A percentile compares a stretch with the other conserved stretches of the same genome.
These are phyloP conservation scores for Chlamydomonas schloesseri DNA, from an alignment of 139 green algal genomes.

Conservation along the genomic window DNA sequence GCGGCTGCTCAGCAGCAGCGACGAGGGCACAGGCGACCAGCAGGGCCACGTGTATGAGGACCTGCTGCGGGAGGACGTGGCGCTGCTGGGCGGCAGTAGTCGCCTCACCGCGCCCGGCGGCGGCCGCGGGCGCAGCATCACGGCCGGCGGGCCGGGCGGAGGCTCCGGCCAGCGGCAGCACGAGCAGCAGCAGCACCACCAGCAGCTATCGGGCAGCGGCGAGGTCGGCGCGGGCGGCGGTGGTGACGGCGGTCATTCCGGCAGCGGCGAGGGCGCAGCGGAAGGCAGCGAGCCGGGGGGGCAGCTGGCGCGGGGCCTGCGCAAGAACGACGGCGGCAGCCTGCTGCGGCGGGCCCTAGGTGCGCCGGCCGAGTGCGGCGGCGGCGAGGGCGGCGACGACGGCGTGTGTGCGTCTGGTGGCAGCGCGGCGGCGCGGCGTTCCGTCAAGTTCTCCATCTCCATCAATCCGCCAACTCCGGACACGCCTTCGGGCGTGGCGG, in stretches of 20 bases:
- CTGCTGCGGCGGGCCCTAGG: background rate
- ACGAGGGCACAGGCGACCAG: background rate
- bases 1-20: slow-evolving; percentile 12
- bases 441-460: too few relatives aligned
- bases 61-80: background rate
- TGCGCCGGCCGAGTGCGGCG: background rate
- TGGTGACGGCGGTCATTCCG: background rate
- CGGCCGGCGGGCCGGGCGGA: too few relatives aligned
- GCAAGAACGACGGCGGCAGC: background rate
- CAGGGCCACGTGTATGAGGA: background rate
- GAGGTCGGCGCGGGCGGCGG: background rate
- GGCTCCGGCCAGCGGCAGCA: too few relatives aligned
- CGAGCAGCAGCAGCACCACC: background rate
- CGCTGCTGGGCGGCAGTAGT: too few relatives aligned
- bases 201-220: background rate
- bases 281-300: too few relatives aligned
- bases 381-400: background rate
- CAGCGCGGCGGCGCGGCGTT: too few relatives aligned
- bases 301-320: too few relatives aligned
- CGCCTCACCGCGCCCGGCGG: too few relatives aligned
- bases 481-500: too few relatives aligned
- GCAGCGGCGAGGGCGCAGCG: too few relatives aligned
- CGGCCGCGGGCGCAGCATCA: too few relatives aligned
- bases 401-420: background rate
- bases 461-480: too few relatives aligned